Evolutionary conservation across 1,139 yeast species (phyloP), one percentile per base, ranked within the genome.

Genomic region (Geotrichum klebahnii): DNA sequence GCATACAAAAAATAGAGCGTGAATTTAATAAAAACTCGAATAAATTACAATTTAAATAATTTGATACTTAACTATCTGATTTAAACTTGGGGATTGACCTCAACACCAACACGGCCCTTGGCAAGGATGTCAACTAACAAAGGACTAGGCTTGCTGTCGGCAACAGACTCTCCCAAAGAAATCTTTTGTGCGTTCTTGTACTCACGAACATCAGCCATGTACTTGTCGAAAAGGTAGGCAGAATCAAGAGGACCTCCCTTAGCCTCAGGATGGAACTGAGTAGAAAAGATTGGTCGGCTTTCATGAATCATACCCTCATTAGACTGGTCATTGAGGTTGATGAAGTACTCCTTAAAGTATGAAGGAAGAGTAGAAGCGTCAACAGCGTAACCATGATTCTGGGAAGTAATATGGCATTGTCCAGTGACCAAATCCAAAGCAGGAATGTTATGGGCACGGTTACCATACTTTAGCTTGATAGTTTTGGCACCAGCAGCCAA

Each of bases 261-360:
- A 55, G 98, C 98, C 71, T 92, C 98, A 43, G 98, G 98, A 67
- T 92, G 98, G 79, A 92, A 92, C 70, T 92, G 98, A 2, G 96
- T 88, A 28, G 97, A 88, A 72, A 90, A 92, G 52, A 90, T 84
- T 47, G 98, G 98, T 66, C 80, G 83, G 39, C 79, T 67, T 56
- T 75, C 78, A 70, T 92, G 97, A 62, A 82, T 84, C 95, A 92
- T 89, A 61, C 98, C 98, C 73, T 92, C 98, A 68, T 92, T 92
- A 50, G 96, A 86, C 68, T 87, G 83, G 69, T 92, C 98, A 67
- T 92, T 92, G 73, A 92, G 77, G 72, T 92, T 92, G 61, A 92
- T 79, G 68, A 92, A 92, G 68, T 82, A 90, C 63, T 88, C 90
- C 67, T 77, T 76, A 83, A 89, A 92, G 51, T 85, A 90, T 33